These are phyloP conservation scores for Fusarium duplospermum DNA, from an alignment of 2,329 filamentous ascomycete genomes.

Conservation along the genomic window DNA sequence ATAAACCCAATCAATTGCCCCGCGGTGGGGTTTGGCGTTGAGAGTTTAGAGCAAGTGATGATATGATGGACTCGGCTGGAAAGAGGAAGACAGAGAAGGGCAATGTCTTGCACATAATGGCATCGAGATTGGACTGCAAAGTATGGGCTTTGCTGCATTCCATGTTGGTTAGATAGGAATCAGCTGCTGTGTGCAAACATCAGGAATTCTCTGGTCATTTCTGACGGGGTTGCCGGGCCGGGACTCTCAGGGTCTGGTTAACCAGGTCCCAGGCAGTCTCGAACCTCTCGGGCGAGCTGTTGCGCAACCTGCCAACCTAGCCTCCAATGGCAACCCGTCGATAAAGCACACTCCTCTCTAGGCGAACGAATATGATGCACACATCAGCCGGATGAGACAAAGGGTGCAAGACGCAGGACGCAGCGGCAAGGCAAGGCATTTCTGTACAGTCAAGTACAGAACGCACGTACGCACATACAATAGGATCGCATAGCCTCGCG, in stretches of 20 bases:
- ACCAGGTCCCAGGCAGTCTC: slow-evolving; percentile 24
- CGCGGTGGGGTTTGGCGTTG: slow-evolving; percentile 37
- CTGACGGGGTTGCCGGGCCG: slow-evolving; percentile 35
- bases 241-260: slow-evolving; percentile 11
- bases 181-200: slow-evolving; percentile 2
- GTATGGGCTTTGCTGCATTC: background rate
- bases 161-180: background rate
- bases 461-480: background rate
- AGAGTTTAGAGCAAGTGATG: slow-evolving; percentile 13
- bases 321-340: slow-evolving; percentile 27
- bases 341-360: slow-evolving; percentile 25
- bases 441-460: background rate
- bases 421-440: slow-evolving; percentile 15
- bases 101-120: background rate
- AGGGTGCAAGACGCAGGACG: background rate
- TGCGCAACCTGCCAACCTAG: slow-evolving; percentile 12
- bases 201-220: slow-evolving; percentile 25
- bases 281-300: slow-evolving; percentile 15
- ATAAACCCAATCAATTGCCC: slow-evolving; percentile 19
- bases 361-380: background rate
- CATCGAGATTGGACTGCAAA: background rate
- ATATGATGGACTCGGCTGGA: slow-evolving; percentile 20
- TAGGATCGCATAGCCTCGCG: slow-evolving; percentile 25
- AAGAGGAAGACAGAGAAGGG: background rate
- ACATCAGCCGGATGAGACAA: slow-evolving; percentile 3